A percentile compares a stretch with the other conserved stretches of the same genome.
Evolutionary conservation across 164 flowering plant species (phyloP).

Genomic region (Magnolia kwangsiensis): DNA sequence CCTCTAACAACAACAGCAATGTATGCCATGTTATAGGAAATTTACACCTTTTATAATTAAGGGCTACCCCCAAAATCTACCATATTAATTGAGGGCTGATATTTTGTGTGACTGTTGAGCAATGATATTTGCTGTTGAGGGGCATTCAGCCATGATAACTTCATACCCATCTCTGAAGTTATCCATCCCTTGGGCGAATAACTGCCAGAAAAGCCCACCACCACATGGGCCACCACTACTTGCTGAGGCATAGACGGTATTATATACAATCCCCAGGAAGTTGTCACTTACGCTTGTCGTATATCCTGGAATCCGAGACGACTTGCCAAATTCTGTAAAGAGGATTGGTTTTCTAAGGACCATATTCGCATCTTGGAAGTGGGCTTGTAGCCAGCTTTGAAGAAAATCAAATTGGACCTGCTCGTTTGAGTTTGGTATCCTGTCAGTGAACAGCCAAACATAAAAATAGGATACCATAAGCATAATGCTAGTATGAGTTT

Average conservation of each 20-base stretch:
- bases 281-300: constrained; percentile 28
- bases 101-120: constrained; percentile 38
- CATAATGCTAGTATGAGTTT: not conserved
- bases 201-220: constrained; percentile 56
- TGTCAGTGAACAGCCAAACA: not conserved
- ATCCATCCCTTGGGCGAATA: constrained; percentile 34
- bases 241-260: constrained; percentile 31
- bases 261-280: constrained; percentile 27
- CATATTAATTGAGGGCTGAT: constrained; percentile 5
- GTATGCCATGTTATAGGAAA: too few relatives aligned
- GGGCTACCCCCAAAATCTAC: too few relatives aligned
- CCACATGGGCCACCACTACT: constrained; percentile 30
- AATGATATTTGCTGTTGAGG: constrained; percentile 42
- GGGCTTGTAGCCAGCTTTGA: constrained; percentile 36
- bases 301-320: constrained; percentile 34
- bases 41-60: too few relatives aligned
- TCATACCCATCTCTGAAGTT: constrained; percentile 41
- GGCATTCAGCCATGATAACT: constrained; percentile 33
- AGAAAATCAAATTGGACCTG: constrained; percentile 27
- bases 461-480: not conserved
- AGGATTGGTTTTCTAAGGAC: constrained; percentile 42
- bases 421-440: constrained; percentile 27
- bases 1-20: too few relatives aligned
- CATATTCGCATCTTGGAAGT: constrained; percentile 32
- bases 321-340: constrained; percentile 48